Base-by-base conservation (phyloP, 2,329 filamentous ascomycete genomes). In the Trichoderma lentiforme region DNA sequence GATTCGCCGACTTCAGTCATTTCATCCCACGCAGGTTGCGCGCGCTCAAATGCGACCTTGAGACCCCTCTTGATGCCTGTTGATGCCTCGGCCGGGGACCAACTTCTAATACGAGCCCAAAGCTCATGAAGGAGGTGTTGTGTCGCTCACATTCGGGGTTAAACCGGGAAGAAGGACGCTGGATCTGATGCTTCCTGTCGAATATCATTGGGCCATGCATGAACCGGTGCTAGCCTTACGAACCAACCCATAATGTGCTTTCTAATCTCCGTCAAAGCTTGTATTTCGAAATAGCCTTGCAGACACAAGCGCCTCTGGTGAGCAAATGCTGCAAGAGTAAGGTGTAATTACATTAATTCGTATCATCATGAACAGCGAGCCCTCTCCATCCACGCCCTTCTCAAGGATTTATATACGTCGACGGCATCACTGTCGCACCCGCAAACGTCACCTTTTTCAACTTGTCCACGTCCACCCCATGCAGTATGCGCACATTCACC, bases 401-500 rank as follows among this genome's bases (percentile, higher is more conserved):
- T 32, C 12, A 28, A n/a, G 34, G 6, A 15, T 68, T 68, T n/a
- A 43, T 56, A 32, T 53, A 51, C 51, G 63, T 14, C 21, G 21
- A 47, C 3, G 53, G 53, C 24, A 28, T 67, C 7, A 8, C 15
- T 15, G 62, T 14, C n/a, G 62, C 39, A 12, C 43, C 26, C 5
- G 56, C 21, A 14, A 21, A 26, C 30, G 26, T 14, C 8, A 43
- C 34, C 65, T 21, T 65, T 14, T 56, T 68, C 12, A 60, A 4
- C 14, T 47, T 47, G 0, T 12, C 12, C 18, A 68, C 34, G 12
- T 68, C 53, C 26, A 68, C 53, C 14, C 53, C 65, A 43, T 68
- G 65, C 24, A 68, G 5, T 6, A 34, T 76, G 12, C 84, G 79
- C n/a, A 82, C 53, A 73, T 85, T 86, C 18, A 86, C 76, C 0